Percentiles rank a stretch among this genome's conserved stretches.
Evolutionary conservation across 768 basidiomycete genomes (phyloP).

Genomic region (Paxillus involutus): DNA sequence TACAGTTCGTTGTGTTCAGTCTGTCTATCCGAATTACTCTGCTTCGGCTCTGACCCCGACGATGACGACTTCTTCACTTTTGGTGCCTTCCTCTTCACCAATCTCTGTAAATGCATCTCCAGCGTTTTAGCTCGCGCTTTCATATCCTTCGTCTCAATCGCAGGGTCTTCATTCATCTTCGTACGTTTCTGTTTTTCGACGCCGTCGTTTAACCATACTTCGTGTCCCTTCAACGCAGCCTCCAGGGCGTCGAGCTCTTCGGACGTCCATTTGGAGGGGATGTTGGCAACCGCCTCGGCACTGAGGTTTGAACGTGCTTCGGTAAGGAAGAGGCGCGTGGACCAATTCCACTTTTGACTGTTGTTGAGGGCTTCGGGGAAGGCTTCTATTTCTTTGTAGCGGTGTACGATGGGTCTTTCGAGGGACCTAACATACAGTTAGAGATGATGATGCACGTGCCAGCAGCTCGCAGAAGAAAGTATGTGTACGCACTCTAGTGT

Average conservation of each 20-base stretch:
- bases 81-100: conserved; percentile 68
- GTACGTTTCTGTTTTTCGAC: conserved; percentile 81
- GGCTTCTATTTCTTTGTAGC: conserved; percentile 85
- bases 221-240: conserved; percentile 73
- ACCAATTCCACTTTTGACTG: conserved; percentile 88
- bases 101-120: conserved; percentile 69
- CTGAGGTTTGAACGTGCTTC: conserved; percentile 80
- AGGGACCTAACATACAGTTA: conserved; percentile 48
- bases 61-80: conserved; percentile 52
- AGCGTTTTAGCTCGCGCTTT: conserved; percentile 77
- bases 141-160: conserved; percentile 85
- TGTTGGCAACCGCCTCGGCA: conserved; percentile 53
- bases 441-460: not conserved
- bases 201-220: conserved; percentile 78
- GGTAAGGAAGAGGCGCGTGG: conserved; percentile 78
- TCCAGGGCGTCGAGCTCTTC: conserved; percentile 86
- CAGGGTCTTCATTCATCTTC: conserved; percentile 77
- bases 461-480: not conserved
- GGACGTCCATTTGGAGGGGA: conserved; percentile 77
- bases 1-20: conserved; percentile 32
- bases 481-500: conserved; percentile 71
- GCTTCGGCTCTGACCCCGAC: conserved; percentile 17
- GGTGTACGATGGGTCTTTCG: conserved; percentile 80
- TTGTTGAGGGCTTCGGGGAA: conserved; percentile 83
- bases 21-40: conserved; percentile 15